Conservation (phyloP, 768 basidiomycete species). For the Hysterangium stoloniferum region DNA sequence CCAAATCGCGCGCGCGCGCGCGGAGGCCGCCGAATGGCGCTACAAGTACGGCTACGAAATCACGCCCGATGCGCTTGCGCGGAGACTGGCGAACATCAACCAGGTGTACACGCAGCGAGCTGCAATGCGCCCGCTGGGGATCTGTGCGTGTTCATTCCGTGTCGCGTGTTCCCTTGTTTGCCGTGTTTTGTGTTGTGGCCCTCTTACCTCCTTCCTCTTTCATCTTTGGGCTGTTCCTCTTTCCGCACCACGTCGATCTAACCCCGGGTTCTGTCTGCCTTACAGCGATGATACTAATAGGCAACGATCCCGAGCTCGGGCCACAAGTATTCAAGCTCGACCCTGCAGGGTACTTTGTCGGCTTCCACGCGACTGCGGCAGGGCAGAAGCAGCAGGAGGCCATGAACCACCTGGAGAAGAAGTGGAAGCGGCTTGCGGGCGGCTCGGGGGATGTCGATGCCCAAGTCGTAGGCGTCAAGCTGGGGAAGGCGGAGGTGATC, state of each 20-base stretch:
- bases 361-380: slow-evolving; percentile 93
- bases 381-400: slow-evolving; percentile 98
- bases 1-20: slow-evolving; percentile 79
- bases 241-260: background rate
- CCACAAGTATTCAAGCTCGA: slow-evolving; percentile 99
- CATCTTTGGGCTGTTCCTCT: background rate
- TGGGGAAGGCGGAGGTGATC: slow-evolving; percentile 74
- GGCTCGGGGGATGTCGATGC: slow-evolving; percentile 47
- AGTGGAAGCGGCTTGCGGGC: slow-evolving; percentile 92
- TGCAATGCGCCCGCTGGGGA: slow-evolving; percentile 93
- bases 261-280: background rate
- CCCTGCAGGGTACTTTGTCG: slow-evolving; percentile 97
- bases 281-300: slow-evolving; percentile 92
- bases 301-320: slow-evolving; percentile 81
- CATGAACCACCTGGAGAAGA: slow-evolving; percentile 97
- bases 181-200: no score
- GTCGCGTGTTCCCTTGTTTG: slow-evolving; percentile 1
- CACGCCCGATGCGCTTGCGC: slow-evolving; percentile 91
- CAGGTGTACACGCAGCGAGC: slow-evolving; percentile 98
- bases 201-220: background rate
- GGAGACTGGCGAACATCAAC: slow-evolving; percentile 94
- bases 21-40: slow-evolving; percentile 87
- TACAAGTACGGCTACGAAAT: slow-evolving; percentile 99
- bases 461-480: slow-evolving; percentile 60
- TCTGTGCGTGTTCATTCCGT: slow-evolving; percentile 78